These are phyloP conservation scores for Alternaria brassicicola DNA, from an alignment of 2,329 filamentous ascomycete genomes.

Conservation along the genomic window DNA sequence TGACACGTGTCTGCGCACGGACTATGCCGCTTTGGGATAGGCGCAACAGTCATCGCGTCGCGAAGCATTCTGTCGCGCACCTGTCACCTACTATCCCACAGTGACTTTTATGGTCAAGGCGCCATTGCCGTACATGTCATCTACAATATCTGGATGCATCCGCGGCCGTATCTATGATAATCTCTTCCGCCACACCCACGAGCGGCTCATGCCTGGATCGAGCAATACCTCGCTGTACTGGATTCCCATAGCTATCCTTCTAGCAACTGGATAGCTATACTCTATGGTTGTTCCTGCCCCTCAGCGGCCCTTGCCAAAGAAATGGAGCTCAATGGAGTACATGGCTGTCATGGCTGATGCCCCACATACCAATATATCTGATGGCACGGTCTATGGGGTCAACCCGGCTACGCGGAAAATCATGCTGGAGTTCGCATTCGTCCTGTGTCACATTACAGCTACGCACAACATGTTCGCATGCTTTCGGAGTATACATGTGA, in stretches of 20 bases:
- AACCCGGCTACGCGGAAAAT: not conserved
- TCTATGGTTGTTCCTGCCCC: not conserved
- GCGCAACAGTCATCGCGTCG: not conserved
- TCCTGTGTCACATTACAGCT: not conserved
- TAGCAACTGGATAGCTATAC: not conserved
- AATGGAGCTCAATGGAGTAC: not conserved
- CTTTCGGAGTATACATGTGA: not conserved
- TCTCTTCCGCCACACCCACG: not conserved
- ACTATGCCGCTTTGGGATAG: slow-evolving; percentile 1
- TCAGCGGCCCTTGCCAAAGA: not conserved
- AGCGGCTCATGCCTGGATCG: not conserved
- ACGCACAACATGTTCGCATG: not conserved
- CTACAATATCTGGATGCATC: not conserved
- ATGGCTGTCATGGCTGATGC: not conserved
- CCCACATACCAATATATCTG: slow-evolving; percentile 8
- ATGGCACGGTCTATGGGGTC: slow-evolving; percentile 1
- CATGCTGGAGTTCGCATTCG: not conserved
- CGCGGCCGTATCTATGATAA: not conserved
- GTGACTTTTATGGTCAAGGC: not conserved
- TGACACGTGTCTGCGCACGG: slow-evolving; percentile 7
- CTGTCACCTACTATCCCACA: not conserved
- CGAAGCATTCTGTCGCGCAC: not conserved
- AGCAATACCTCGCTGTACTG: not conserved
- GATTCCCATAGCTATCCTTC: not conserved
- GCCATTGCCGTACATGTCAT: not conserved